Conservation (phyloP, 306 rosid species). For the Prunus fruticosa region DNA sequence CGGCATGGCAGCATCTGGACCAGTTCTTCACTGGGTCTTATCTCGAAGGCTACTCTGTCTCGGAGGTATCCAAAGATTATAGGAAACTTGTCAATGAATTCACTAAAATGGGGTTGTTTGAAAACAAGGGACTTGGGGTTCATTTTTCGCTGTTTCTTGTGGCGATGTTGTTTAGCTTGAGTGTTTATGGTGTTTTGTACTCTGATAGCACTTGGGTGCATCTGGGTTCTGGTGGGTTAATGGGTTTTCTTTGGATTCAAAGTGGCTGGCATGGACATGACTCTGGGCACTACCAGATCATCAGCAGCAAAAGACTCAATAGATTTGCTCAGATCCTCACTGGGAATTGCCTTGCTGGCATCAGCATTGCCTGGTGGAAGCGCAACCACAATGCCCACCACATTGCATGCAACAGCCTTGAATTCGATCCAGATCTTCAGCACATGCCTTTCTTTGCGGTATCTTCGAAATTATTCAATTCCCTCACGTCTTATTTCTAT, state of each 20-base stretch:
- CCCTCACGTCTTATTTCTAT: slow-evolving; percentile 50
- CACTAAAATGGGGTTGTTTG: slow-evolving; percentile 55
- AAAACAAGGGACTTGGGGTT: slow-evolving; percentile 53
- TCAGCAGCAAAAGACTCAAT: slow-evolving; percentile 31
- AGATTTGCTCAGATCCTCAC: slow-evolving; percentile 47
- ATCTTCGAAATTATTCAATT: slow-evolving; percentile 47
- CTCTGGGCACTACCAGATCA: slow-evolving; percentile 64
- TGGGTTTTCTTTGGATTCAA: slow-evolving; percentile 68
- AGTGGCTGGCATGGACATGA: slow-evolving; percentile 76
- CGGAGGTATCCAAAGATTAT: slow-evolving; percentile 69
- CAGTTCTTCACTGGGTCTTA: slow-evolving; percentile 58
- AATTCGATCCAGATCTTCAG: slow-evolving; percentile 76
- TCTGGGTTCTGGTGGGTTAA: slow-evolving; percentile 33
- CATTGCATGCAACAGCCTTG: slow-evolving; percentile 66
- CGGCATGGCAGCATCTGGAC: slow-evolving; percentile 59
- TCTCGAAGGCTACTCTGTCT: slow-evolving; percentile 43
- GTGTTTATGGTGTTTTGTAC: slow-evolving; percentile 46
- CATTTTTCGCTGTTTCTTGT: slow-evolving; percentile 28
- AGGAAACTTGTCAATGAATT: slow-evolving; percentile 55
- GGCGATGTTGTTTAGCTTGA: slow-evolving; percentile 37
- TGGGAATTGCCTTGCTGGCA: slow-evolving; percentile 71
- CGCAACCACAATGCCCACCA: slow-evolving; percentile 82
- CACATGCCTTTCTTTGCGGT: slow-evolving; percentile 66
- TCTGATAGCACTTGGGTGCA: slow-evolving; percentile 56
- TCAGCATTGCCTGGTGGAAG: slow-evolving; percentile 81